These are phyloP conservation scores for Ceratobasidium sp. DNA, from an alignment of 1,284 basidiomycete species.

Conservation along the genomic window DNA sequence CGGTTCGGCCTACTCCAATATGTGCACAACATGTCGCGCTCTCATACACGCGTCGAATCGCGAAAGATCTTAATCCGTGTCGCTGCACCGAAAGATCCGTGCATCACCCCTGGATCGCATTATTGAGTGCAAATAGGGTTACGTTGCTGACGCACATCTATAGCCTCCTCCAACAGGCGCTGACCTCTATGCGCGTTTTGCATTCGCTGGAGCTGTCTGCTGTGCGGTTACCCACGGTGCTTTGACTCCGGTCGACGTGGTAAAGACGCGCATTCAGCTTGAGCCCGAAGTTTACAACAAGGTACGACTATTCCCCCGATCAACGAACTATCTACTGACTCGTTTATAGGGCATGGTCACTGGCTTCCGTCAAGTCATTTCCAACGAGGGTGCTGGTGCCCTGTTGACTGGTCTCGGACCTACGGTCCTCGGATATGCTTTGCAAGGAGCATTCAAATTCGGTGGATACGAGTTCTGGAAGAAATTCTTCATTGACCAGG, in stretches of 20 bases:
- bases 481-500: conserved; percentile 84
- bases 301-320: conserved; percentile 48
- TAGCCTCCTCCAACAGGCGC: conserved; percentile 49
- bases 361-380: conserved; percentile 76
- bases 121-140: not conserved
- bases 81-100: not conserved
- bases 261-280: conserved; percentile 98
- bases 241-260: conserved; percentile 91
- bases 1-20: not conserved
- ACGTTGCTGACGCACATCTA: not conserved
- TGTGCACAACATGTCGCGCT: not conserved
- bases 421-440: conserved; percentile 90
- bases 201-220: conserved; percentile 86
- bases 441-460: conserved; percentile 97
- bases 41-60: not conserved
- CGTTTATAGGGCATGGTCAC: conserved; percentile 68
- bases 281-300: conserved; percentile 63
- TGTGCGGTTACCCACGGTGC: conserved; percentile 95
- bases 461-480: conserved; percentile 98
- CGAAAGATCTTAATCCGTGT: not conserved
- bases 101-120: no score
- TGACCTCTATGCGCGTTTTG: conserved; percentile 59
- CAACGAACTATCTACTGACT: conserved; percentile 1
- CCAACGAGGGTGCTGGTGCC: conserved; percentile 83
- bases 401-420: conserved; percentile 95